phyloP scores from a whole-genome alignment of 2,329 filamentous ascomycete species.

The Clarireedia homoeocarpa region DNA sequence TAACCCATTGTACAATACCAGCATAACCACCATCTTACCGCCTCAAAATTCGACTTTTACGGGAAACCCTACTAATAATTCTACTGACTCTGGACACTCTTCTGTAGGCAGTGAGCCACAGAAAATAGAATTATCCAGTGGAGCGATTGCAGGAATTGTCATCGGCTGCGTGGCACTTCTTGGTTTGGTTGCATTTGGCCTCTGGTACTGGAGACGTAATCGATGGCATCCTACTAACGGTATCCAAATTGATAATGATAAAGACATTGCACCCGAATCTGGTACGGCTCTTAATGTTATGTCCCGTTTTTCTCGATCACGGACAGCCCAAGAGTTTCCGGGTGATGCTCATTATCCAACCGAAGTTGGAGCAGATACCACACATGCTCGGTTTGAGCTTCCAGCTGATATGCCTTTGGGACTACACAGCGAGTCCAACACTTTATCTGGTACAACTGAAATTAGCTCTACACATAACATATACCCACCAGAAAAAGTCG shows the following conservation, averaged over 20 bases:
- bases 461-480: background rate
- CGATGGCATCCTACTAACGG: conserved; percentile 21
- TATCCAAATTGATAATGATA: background rate
- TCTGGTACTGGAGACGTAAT: background rate
- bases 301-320: background rate
- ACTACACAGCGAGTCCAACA: conserved; percentile 22
- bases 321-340: conserved; percentile 41
- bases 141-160: conserved; percentile 22
- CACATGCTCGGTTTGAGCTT: conserved; percentile 14
- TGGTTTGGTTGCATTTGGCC: conserved; percentile 9
- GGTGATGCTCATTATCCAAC: conserved; percentile 42
- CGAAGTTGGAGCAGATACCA: conserved; percentile 22
- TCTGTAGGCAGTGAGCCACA: background rate
- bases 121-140: conserved; percentile 10
- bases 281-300: conserved; percentile 38
- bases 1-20: conserved; percentile 20
- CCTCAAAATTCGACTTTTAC: conserved; percentile 23
- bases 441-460: conserved; percentile 19
- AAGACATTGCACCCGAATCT: background rate
- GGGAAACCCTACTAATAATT: conserved; percentile 5
- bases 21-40: conserved; percentile 18
- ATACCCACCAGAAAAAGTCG: background rate
- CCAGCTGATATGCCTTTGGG: conserved; percentile 14
- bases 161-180: conserved; percentile 13
- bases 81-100: background rate